Evolutionary conservation across 108 stramenopile genomes (phyloP).

Genomic region (Cyclotella choctawhatcheeana): DNA sequence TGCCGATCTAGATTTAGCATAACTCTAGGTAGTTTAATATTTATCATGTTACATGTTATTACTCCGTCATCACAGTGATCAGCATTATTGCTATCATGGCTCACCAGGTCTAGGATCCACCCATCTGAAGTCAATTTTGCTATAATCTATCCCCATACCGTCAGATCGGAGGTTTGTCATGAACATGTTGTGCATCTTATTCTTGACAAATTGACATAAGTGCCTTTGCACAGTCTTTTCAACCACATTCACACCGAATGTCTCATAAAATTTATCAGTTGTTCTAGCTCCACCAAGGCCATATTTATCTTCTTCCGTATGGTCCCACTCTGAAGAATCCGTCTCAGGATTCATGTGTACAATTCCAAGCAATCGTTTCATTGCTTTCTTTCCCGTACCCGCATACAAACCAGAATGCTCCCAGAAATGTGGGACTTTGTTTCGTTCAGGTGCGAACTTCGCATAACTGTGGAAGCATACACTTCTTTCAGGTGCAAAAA

Average conservation of each 20-base stretch:
- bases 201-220: conserved; percentile 55
- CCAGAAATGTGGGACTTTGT: conserved; percentile 55
- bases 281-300: conserved; percentile 53
- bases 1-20: too few relatives aligned
- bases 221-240: conserved; percentile 49
- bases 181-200: conserved; percentile 54
- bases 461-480: conserved; percentile 71
- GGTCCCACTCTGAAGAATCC: conserved; percentile 46
- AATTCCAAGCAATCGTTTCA: conserved; percentile 59
- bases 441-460: conserved; percentile 35
- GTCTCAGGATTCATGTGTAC: conserved; percentile 63
- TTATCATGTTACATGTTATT: too few relatives aligned
- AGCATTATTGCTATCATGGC: conserved; percentile 5
- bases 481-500: conserved; percentile 58
- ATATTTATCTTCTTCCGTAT: conserved; percentile 54
- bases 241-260: conserved; percentile 52
- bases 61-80: too few relatives aligned
- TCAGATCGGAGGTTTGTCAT: conserved; percentile 37
- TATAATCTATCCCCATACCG: conserved; percentile 57
- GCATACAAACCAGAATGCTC: conserved; percentile 38
- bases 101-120: conserved; percentile 51
- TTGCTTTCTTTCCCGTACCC: conserved; percentile 49
- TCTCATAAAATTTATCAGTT: conserved; percentile 51
- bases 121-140: conserved; percentile 48
- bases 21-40: too few relatives aligned